phyloP scores from a whole-genome alignment of 257 asterid species.

The Craterostigma plantagineum region DNA sequence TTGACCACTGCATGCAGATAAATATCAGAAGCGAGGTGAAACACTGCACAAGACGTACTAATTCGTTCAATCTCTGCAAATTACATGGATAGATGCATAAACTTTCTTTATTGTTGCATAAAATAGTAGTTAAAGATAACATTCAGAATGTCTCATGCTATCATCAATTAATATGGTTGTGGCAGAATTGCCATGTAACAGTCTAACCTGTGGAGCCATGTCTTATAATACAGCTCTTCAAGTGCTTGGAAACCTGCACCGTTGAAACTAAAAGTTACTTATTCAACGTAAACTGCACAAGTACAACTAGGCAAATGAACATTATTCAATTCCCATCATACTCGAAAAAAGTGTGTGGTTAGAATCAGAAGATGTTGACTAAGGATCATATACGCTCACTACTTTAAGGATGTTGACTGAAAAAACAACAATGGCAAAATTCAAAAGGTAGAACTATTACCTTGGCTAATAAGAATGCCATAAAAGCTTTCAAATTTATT shows the following conservation, averaged over 20 bases:
- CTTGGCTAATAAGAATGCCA: slow-evolving; percentile 43
- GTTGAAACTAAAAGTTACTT: slow-evolving; percentile 8
- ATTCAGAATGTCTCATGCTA: neutral
- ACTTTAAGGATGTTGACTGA: no score
- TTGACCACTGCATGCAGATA: slow-evolving; percentile 59
- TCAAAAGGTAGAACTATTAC: slow-evolving; percentile 21
- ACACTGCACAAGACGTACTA: slow-evolving; percentile 1
- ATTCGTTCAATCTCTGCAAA: slow-evolving; percentile 1
- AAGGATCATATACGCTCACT: no score
- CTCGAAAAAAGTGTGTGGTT: no score
- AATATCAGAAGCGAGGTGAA: slow-evolving; percentile 6
- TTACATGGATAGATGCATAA: neutral
- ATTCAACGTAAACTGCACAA: slow-evolving; percentile 1
- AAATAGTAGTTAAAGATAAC: neutral
- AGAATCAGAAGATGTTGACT: no score
- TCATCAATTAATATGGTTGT: neutral
- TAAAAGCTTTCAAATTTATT: slow-evolving; percentile 56
- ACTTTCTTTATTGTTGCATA: neutral
- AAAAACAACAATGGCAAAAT: no score
- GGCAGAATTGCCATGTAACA: slow-evolving; percentile 4
- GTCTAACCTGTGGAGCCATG: slow-evolving; percentile 89
- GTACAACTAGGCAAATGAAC: neutral
- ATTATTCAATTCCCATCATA: neutral
- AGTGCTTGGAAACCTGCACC: slow-evolving; percentile 68
- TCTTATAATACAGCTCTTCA: slow-evolving; percentile 39